Percentiles rank a stretch among this genome's conserved stretches.
Evolutionary conservation across 129 eudicot genomes (phyloP).

Genomic region (Glebionis coronaria): DNA sequence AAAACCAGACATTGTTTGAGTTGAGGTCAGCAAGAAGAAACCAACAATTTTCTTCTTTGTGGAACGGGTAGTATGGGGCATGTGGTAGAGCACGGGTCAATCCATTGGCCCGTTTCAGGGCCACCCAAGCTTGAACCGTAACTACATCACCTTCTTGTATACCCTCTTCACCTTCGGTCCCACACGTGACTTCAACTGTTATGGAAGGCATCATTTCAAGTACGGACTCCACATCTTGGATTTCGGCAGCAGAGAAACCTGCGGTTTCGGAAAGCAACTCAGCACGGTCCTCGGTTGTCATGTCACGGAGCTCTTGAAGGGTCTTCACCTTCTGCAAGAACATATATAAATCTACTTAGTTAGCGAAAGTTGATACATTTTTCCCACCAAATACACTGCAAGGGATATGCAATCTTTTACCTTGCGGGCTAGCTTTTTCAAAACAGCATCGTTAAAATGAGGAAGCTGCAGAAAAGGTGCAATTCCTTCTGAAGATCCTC

Average conservation of each 20-base stretch:
- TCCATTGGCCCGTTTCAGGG: slow-evolving; percentile 63
- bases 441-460: slow-evolving; percentile 66
- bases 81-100: slow-evolving; percentile 79
- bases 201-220: slow-evolving; percentile 75
- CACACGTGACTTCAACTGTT: slow-evolving; percentile 68
- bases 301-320: slow-evolving; percentile 67
- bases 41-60: slow-evolving; percentile 88
- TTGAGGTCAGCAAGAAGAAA: slow-evolving; percentile 72
- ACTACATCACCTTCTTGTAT: slow-evolving; percentile 93
- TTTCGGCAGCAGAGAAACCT: slow-evolving; percentile 52
- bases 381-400: neutral
- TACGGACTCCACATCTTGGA: slow-evolving; percentile 76
- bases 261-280: slow-evolving; percentile 70
- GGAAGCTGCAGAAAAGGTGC: slow-evolving; percentile 98
- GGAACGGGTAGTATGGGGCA: slow-evolving; percentile 81
- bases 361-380: neutral
- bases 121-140: slow-evolving; percentile 82
- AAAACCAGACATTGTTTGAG: slow-evolving; percentile 75
- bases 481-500: slow-evolving; percentile 70
- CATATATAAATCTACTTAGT: neutral
- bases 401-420: slow-evolving; percentile 27
- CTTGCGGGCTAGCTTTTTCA: slow-evolving; percentile 80
- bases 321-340: slow-evolving; percentile 61
- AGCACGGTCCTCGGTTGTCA: slow-evolving; percentile 62
- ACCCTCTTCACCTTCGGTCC: slow-evolving; percentile 96